Conservation (phyloP, 495 filamentous ascomycete genomes). For the Aspergillus sclerotioniger region DNA sequence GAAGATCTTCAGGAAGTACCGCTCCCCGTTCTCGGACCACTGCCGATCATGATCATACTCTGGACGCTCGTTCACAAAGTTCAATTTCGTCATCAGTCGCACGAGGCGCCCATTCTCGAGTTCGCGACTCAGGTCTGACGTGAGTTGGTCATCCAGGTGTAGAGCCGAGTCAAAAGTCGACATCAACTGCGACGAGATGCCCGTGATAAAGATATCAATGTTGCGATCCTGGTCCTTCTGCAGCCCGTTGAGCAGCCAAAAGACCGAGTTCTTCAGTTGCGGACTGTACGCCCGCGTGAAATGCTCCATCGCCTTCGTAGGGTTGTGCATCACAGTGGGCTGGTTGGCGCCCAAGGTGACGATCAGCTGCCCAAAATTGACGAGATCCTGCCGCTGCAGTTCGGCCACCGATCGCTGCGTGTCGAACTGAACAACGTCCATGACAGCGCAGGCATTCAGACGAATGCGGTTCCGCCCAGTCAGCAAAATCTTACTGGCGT, state of each 20-base stretch:
- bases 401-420: slow-evolving; percentile 62
- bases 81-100: slow-evolving; percentile 79
- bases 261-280: slow-evolving; percentile 69
- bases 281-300: slow-evolving; percentile 68
- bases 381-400: slow-evolving; percentile 83
- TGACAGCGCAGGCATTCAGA: slow-evolving; percentile 80
- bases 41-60: slow-evolving; percentile 70
- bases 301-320: slow-evolving; percentile 64
- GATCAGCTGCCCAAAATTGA: slow-evolving; percentile 79
- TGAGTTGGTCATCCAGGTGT: slow-evolving; percentile 71
- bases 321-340: slow-evolving; percentile 52
- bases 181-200: slow-evolving; percentile 71
- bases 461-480: slow-evolving; percentile 71
- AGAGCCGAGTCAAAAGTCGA: slow-evolving; percentile 69
- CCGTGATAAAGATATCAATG: slow-evolving; percentile 73
- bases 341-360: slow-evolving; percentile 72
- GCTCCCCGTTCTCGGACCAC: slow-evolving; percentile 87
- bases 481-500: slow-evolving; percentile 79
- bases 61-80: slow-evolving; percentile 81
- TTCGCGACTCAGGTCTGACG: slow-evolving; percentile 68
- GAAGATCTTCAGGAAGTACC: slow-evolving; percentile 91
- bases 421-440: slow-evolving; percentile 84
- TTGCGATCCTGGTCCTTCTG: slow-evolving; percentile 56
- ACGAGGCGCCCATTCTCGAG: slow-evolving; percentile 88
- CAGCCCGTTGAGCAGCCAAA: slow-evolving; percentile 66